Evolutionary conservation across 805 yeast species (phyloP).

Genomic region (Debaryomyces castellii): DNA sequence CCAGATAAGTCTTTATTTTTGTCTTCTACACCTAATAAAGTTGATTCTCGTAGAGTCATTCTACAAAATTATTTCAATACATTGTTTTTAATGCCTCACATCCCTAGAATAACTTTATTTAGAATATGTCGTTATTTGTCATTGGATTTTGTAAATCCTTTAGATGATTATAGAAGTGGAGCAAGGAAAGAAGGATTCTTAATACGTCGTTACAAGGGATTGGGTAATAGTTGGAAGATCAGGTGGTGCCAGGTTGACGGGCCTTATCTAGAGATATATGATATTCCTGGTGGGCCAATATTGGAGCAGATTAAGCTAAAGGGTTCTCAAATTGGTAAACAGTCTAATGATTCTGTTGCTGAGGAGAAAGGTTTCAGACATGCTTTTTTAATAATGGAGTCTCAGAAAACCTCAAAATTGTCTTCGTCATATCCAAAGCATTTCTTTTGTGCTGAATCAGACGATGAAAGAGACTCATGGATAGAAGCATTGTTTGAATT

Average conservation of each 20-base stretch:
- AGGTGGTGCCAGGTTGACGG: conserved; percentile 69
- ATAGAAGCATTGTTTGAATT: conserved; percentile 44
- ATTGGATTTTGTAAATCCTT: conserved; percentile 60
- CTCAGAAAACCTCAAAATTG: conserved; percentile 34
- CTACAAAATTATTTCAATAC: conserved; percentile 61
- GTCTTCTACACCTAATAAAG: conserved; percentile 60
- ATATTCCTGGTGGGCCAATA: conserved; percentile 52
- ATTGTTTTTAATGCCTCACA: conserved; percentile 54
- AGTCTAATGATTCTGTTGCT: conserved; percentile 40
- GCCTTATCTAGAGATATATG: conserved; percentile 55
- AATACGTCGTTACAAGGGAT: conserved; percentile 61
- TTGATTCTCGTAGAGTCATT: conserved; percentile 57
- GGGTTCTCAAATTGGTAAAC: conserved; percentile 58
- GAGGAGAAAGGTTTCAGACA: conserved; percentile 54
- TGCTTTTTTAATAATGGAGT: conserved; percentile 57
- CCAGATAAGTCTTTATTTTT: conserved; percentile 65
- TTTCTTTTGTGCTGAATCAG: conserved; percentile 76
- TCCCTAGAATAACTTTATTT: conserved; percentile 52
- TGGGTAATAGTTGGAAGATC: conserved; percentile 65
- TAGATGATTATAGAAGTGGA: conserved; percentile 53
- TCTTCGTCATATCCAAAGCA: conserved; percentile 48
- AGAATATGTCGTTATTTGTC: conserved; percentile 66
- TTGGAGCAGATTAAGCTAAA: conserved; percentile 51
- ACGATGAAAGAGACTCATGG: conserved; percentile 75
- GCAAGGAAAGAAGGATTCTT: conserved; percentile 63